Percentiles rank a stretch among this genome's conserved stretches.
Evolutionary conservation across 2,329 filamentous ascomycete species (phyloP).

Genomic region (Cercospora sp.): DNA sequence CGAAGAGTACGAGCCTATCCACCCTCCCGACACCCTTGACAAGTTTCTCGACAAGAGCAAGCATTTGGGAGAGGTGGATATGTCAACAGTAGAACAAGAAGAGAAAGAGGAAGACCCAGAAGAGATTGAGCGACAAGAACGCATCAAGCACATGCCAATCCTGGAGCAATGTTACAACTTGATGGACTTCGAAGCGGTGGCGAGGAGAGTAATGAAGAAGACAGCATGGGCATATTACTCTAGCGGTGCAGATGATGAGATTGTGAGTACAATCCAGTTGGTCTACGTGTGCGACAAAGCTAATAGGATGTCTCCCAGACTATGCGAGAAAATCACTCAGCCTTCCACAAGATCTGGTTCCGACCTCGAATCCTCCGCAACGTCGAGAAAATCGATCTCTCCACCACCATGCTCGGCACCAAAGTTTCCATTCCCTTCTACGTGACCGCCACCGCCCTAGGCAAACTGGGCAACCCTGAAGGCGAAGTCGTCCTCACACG

Average conservation of each 20-base stretch:
- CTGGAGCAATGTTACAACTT: slow-evolving; percentile 90
- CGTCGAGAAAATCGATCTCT: slow-evolving; percentile 81
- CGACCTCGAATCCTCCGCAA: slow-evolving; percentile 84
- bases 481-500: slow-evolving; percentile 89
- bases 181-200: slow-evolving; percentile 93
- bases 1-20: slow-evolving; percentile 86
- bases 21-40: slow-evolving; percentile 81
- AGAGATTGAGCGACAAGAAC: slow-evolving; percentile 70
- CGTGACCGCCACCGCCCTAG: slow-evolving; percentile 91
- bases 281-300: not conserved
- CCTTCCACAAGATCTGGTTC: slow-evolving; percentile 98
- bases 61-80: slow-evolving; percentile 86
- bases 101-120: slow-evolving; percentile 68
- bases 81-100: slow-evolving; percentile 71
- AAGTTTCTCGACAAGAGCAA: slow-evolving; percentile 81
- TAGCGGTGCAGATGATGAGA: slow-evolving; percentile 75
- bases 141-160: slow-evolving; percentile 69
- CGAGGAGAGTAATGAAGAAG: slow-evolving; percentile 89
- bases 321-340: slow-evolving; percentile 73
- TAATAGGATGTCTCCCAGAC: slow-evolving; percentile 57
- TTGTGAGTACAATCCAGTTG: slow-evolving; percentile 1
- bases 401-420: slow-evolving; percentile 90
- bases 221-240: slow-evolving; percentile 98
- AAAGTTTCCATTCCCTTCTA: slow-evolving; percentile 88
- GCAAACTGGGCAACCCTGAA: slow-evolving; percentile 90